Evolutionary conservation across 345 rosid genomes (phyloP), one percentile per base, ranked within the genome.

Genomic region (Eucalyptus tenuipes): DNA sequence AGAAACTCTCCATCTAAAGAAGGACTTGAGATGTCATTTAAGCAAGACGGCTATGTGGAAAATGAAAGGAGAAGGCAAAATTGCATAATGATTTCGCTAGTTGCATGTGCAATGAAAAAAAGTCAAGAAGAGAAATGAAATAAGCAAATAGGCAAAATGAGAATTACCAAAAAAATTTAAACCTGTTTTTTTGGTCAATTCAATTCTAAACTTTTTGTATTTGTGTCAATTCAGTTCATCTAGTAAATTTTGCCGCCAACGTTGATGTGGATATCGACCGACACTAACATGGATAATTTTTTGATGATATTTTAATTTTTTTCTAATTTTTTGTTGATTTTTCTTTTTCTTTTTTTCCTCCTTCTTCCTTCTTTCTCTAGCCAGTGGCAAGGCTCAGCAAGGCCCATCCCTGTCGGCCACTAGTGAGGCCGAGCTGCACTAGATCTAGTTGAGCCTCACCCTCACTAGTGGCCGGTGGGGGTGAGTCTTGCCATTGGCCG

Each of bases 171-270:
- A 52, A 18, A 52, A 18, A 2, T 52, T 52, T 18, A 52, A 52
- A 18, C 0, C 4, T 18, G 0, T 52, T 18, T 18, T 17, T 17
- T 7, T 52, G 0, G 0, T 52, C 24, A 52, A 52, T 52, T 52
- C 10, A 18, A 52, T 18, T 52, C 0, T 52, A 7, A 18, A 3
- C 0, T 7, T 52, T 18, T 52, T 52, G 2, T 52, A 52, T 52
- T 52, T 7, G 0, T 52, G 20, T 52, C 2, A 18, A 18, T 52
- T 7, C 1, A 7, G 2, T 52, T 52, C 0, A 52, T 52, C 1
- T 1, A 52, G 0, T 0, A 22, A 3, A 50, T 52, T 52, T 17
- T 4, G 0, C 0, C 0, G 4, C 55, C 4, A 52, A 52, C 57
- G 0, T 52, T 0, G 57, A 52, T 52, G 24, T 52, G 10, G 10